Conservation (phyloP, 1,284 basidiomycete species). For the Pyrrhoderma lamaoense region DNA sequence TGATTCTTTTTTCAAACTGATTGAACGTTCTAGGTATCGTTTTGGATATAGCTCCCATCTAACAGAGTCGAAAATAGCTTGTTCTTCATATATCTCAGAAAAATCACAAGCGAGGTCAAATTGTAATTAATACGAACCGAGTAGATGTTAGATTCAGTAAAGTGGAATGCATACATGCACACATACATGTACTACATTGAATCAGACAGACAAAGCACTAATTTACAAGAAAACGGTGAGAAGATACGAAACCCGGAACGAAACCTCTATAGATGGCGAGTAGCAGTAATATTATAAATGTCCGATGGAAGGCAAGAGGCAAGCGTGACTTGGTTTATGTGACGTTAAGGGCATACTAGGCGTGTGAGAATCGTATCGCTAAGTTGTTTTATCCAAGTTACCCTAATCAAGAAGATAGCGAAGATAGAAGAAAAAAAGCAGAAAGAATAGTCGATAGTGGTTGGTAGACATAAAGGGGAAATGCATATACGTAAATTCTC, state of each 20-base stretch:
- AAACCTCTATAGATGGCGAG: neutral
- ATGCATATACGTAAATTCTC: too few relatives aligned
- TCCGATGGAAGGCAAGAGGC: neutral
- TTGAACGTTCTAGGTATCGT: slow-evolving; percentile 32
- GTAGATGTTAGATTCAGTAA: neutral
- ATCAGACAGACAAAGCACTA: neutral
- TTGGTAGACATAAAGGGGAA: too few relatives aligned
- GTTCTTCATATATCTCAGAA: too few relatives aligned
- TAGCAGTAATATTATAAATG: neutral
- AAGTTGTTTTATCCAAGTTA: too few relatives aligned
- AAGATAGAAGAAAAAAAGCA: too few relatives aligned
- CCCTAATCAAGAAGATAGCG: too few relatives aligned
- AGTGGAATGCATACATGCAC: neutral
- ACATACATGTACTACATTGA: neutral
- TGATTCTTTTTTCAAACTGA: neutral
- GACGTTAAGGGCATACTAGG: too few relatives aligned
- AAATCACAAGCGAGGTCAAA: too few relatives aligned
- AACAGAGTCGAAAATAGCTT: too few relatives aligned
- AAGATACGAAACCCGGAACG: neutral
- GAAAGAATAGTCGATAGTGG: too few relatives aligned
- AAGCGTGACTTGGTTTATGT: neutral
- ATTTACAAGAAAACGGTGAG: neutral
- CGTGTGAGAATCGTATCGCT: too few relatives aligned
- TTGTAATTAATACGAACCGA: too few relatives aligned
- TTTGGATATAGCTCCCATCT: slow-evolving; percentile 26